These are phyloP conservation scores for Calycina herbarum DNA, from an alignment of 2,329 filamentous ascomycete species.

Conservation along the genomic window DNA sequence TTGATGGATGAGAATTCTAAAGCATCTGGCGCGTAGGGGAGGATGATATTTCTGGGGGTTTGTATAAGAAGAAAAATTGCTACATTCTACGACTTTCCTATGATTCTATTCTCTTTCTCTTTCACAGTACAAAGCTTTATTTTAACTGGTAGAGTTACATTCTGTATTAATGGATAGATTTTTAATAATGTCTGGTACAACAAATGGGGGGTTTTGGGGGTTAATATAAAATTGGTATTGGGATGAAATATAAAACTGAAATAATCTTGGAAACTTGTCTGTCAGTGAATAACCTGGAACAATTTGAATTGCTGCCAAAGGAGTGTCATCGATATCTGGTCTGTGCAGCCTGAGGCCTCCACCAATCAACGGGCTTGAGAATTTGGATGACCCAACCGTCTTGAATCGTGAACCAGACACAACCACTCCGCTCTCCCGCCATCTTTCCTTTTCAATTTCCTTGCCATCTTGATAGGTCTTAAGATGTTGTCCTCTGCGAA, in stretches of 20 bases:
- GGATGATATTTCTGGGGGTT: not conserved
- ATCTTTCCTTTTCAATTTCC: constrained; percentile 26
- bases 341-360: too few relatives aligned
- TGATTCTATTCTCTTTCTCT: not conserved
- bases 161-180: constrained; percentile 17
- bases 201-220: not conserved
- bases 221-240: not conserved
- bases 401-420: not conserved
- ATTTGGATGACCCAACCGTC: not conserved
- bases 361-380: too few relatives aligned
- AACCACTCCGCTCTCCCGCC: constrained; percentile 21
- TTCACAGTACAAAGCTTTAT: constrained; percentile 5
- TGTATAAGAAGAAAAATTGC: constrained; percentile 5
- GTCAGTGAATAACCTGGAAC: not conserved
- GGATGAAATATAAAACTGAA: not conserved
- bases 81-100: constrained; percentile 9
- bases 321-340: too few relatives aligned
- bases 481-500: constrained; percentile 45
- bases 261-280: not conserved
- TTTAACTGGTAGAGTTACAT: not conserved
- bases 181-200: not conserved
- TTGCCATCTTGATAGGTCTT: constrained; percentile 25
- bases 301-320: too few relatives aligned
- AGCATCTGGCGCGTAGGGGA: constrained; percentile 32
- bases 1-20: constrained; percentile 37